Base-by-base conservation (phyloP, 352 stramenopile species). In the Phytophthora sansomeana region DNA sequence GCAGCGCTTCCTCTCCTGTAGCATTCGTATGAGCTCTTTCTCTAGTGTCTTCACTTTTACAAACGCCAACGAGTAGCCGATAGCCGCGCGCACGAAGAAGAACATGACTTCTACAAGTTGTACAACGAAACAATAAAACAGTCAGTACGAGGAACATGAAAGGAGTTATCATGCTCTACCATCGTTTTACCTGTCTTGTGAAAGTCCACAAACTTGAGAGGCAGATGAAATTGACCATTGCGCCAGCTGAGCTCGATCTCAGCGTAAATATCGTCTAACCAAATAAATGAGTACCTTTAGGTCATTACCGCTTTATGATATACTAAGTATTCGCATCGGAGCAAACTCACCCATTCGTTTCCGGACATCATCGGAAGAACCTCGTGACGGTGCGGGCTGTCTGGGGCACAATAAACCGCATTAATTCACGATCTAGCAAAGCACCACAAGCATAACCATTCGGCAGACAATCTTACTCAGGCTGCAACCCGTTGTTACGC, bases 181-280 rank as follows among this genome's bases (percentile, higher is more conserved):
- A 30, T 39, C 8, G 32, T 42, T 24, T 39, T 41, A 84, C 77
- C 80, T 38, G 73, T 85, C 36, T 86, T 67, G 63, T 90, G 81
- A 51, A 92, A 92, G 26, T 78, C 69, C 47, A 88, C 57, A 36
- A 94, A 94, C 62, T 89, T 91, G 35, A 81, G 57, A 6, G 86
- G 83, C 39, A 94, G 52, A 42, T 76, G 78, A 36, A 92, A 71
- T 56, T 71, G 67, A 1, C 85, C 83, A 21, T 61, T 69, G 28
- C 71, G 71, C 50, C 71, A 81, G 33, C 72, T 80, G 35, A 70
- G 67, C 47, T 91, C 74, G 63, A 92, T 90, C 63, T 94, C 86
- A 11, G 49, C 53, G 48, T 90, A 93, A 26, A 93, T 85, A 47
- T 94, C 82, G 38, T 81, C 78, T 85, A 21, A 8, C 16, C 47